Base-by-base conservation (phyloP, 108 stramenopile species). In the Bacterosira constricta region DNA sequence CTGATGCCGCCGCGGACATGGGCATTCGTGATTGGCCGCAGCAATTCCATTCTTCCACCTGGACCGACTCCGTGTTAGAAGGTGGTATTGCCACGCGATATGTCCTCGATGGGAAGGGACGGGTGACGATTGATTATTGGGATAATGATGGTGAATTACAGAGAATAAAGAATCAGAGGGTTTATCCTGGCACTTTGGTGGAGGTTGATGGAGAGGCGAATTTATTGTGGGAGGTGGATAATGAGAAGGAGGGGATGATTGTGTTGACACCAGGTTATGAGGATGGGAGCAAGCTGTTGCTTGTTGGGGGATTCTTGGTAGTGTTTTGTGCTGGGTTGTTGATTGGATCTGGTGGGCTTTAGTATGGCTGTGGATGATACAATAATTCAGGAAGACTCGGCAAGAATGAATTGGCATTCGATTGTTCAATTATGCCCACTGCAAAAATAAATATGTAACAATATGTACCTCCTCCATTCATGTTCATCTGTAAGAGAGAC, bases 11-110 rank as follows among this genome's bases (percentile, higher is more conserved):
- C 23, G 75, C 60, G 0, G 51, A 62, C 7, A 81, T 88, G 69
- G 87, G 87, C 0, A 79, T 88, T 25, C 72, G 85, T 18, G 85
- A 88, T 8, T 88, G 87, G 87, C 87, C 87, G 2, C 87, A 88
- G 51, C 83, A 81, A 50, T 68, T 62, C 38, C 71, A 78, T 44
- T 36, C 44, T 12, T 68, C 75, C 15, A 35, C 52, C 4, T 88
- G 85, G 85, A 49, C 27, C 0, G 87, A 88, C 50, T 49, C 42
- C 26, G 66, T 81, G 0, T 12, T 45, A 0, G 55, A 63, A 20
- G 82, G 77, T 2, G 39, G 65, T 9, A 83, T 66, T 55, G 65
- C 81, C 30, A 73, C 78, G 7, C 75, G 88, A 45, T 89, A 89
- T 61, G 69, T 89, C 3, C 75, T 89, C 42, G 77, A 79, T 56